These are phyloP conservation scores for Clarireedia paspali DNA, from an alignment of 2,329 filamentous ascomycete species.

Conservation along the genomic window DNA sequence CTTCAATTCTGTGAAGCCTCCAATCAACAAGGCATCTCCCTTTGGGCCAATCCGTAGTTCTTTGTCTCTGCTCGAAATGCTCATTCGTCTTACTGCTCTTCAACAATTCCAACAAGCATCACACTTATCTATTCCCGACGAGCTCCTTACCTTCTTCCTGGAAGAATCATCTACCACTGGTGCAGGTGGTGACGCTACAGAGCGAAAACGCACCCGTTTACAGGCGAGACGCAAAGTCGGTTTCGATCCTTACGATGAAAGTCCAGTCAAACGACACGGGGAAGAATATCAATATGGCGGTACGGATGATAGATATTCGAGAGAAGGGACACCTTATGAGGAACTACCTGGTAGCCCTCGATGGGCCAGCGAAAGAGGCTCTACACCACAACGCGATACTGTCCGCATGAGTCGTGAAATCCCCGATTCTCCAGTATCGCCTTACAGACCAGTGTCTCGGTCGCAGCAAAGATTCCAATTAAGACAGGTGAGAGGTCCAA, in stretches of 20 bases:
- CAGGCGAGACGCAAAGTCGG: conserved; percentile 56
- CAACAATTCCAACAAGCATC: conserved; percentile 70
- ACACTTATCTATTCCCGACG: conserved; percentile 63
- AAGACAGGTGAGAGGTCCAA: neutral
- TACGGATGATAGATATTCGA: conserved; percentile 17
- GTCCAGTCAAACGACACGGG: conserved; percentile 51
- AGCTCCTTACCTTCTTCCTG: conserved; percentile 68
- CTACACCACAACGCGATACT: neutral
- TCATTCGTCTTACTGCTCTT: conserved; percentile 62
- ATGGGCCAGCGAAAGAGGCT: conserved; percentile 1
- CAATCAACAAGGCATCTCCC: conserved; percentile 16
- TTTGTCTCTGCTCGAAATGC: conserved; percentile 64
- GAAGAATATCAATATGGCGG: conserved; percentile 53
- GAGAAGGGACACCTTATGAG: conserved; percentile 19
- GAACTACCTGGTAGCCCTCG: conserved; percentile 4
- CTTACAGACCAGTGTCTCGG: neutral
- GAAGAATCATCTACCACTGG: conserved; percentile 60
- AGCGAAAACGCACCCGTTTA: conserved; percentile 49
- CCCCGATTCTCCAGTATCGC: neutral
- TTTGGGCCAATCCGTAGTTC: conserved; percentile 53
- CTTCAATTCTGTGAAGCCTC: neutral
- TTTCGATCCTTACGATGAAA: conserved; percentile 67
- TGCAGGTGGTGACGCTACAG: conserved; percentile 52
- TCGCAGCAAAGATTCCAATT: neutral
- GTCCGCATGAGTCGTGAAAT: neutral